Evolutionary conservation across 495 filamentous ascomycete genomes (phyloP), one percentile per base, ranked within the genome.

Genomic region (Jackrogersella minutella): DNA sequence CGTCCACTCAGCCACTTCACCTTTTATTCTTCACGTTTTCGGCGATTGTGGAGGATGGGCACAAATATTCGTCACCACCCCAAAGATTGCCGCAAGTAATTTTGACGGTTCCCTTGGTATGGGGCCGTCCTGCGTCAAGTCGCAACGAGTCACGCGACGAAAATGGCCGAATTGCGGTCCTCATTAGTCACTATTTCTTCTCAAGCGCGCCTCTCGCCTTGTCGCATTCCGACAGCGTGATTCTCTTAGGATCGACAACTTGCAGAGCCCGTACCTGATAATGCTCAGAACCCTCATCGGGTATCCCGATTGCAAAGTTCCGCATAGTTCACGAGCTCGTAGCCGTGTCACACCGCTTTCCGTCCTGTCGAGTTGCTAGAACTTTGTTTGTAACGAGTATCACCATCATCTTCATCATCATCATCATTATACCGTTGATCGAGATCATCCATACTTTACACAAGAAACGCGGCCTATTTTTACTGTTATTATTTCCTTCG

Each of bases 321-420:
- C 50, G 60, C 60, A 64, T 43, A 60, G 60, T 52, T 69, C 61
- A 62, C 41, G 52, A 65, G 66, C 62, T 64, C 66, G 59, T 56
- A 33, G 59, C 49, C 50, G 28, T 58, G 61, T 62, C 61, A 54
- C 66, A 64, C 66, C 66, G 37, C 52, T 41, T 46, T 13, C 7
- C 46, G 51, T 22, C 50, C 33, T 40, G 50, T 51, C 51, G 37
- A 53, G 41, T 14, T 44, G 14, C 17, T 8, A 8, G 4, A 26
- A 19, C 22, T 30, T 47, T 50, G 54, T 11, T 37, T 17, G 51
- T n/a, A n/a, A n/a, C n/a, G 11, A 19, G 22, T 2, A 14, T 31
- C 21, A 30, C 24, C n/a, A n/a, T 30, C 6, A 24, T 31, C 21
- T 21, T 33, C n/a, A n/a, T n/a, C n/a, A 14, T 31, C 21, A 30